Conservation (phyloP, 331 rosid species). For the Ulmus americana region DNA sequence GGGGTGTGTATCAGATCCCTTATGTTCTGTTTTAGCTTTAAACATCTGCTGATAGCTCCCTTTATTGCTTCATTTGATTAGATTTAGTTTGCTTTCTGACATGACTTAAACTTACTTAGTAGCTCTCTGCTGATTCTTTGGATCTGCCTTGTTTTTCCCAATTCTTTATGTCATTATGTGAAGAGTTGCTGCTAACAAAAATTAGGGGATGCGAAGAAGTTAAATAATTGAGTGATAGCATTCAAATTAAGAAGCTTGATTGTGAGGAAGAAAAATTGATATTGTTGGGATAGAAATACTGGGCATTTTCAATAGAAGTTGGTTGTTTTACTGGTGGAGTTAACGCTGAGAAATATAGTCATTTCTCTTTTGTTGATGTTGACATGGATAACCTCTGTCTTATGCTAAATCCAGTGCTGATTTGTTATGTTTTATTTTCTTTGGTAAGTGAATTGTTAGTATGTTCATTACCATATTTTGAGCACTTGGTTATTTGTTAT, state of each 20-base stretch:
- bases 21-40: neutral
- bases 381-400: neutral
- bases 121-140: too few species aligned
- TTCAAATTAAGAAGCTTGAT: neutral
- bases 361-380: neutral
- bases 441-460: neutral
- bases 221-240: neutral
- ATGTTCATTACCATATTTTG: neutral
- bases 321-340: neutral
- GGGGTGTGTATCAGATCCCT: conserved; percentile 45
- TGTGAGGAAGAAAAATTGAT: neutral
- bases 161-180: too few species aligned
- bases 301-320: neutral
- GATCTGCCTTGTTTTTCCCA: too few species aligned
- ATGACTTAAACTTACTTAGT: too few species aligned
- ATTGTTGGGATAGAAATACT: too few species aligned
- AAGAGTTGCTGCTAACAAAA: too few species aligned
- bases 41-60: too few species aligned
- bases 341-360: neutral
- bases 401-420: neutral
- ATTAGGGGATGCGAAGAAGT: neutral
- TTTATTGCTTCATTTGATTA: too few species aligned
- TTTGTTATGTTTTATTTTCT: neutral
- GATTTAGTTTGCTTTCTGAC: too few species aligned
- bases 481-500: neutral